Percentiles rank a stretch among this genome's conserved stretches.
Conservation (phyloP, 2,329 filamentous ascomycete species). For the Fusarium buharicum region DNA sequence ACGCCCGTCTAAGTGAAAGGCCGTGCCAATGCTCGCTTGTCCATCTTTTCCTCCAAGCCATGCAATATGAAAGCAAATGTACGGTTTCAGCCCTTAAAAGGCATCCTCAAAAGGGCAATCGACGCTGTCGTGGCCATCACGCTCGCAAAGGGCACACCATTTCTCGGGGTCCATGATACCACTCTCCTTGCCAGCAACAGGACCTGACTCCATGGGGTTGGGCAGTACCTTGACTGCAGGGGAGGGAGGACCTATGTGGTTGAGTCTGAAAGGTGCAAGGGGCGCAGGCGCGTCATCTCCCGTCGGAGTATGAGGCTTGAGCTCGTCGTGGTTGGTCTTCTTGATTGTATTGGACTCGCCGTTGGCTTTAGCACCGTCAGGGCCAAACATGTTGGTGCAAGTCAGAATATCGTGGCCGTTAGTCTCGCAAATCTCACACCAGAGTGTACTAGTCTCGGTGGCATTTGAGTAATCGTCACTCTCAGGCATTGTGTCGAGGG, state of each 20-base stretch:
- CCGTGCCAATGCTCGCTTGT: conserved; percentile 32
- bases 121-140: conserved; percentile 95
- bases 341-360: conserved; percentile 49
- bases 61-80: conserved; percentile 20
- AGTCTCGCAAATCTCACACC: conserved; percentile 97
- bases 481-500: conserved; percentile 75
- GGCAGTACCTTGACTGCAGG: conserved; percentile 63
- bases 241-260: conserved; percentile 52
- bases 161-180: conserved; percentile 84
- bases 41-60: conserved; percentile 12
- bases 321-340: conserved; percentile 51
- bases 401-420: conserved; percentile 92
- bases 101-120: conserved; percentile 93
- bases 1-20: conserved; percentile 40
- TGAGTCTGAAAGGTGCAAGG: conserved; percentile 62
- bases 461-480: conserved; percentile 75
- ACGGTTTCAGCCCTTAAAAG: conserved; percentile 57
- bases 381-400: conserved; percentile 88
- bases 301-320: conserved; percentile 54
- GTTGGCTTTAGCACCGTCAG: conserved; percentile 52
- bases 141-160: conserved; percentile 97
- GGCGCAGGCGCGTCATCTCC: conserved; percentile 65
- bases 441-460: conserved; percentile 78
- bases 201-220: conserved; percentile 72
- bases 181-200: conserved; percentile 81